Evolutionary conservation across 2,329 filamentous ascomycete species (phyloP).

Genomic region (Scedosporium aurantiacum): DNA sequence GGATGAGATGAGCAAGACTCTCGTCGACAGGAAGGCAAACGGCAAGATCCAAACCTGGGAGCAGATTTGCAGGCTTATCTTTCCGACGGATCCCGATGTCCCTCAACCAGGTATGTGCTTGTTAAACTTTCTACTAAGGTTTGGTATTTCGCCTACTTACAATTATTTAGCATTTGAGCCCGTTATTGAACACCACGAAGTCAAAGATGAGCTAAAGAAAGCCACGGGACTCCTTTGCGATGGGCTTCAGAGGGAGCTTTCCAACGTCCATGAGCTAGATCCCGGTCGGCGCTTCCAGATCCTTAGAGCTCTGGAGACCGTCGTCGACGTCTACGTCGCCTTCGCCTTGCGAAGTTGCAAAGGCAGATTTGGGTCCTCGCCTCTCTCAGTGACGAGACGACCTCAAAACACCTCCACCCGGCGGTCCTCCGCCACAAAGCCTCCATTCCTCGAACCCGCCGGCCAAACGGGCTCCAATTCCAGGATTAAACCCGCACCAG

Average conservation of each 20-base stretch:
- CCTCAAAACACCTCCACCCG: background rate
- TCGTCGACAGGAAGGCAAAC: background rate
- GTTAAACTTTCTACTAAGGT: too few species aligned
- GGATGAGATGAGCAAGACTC: background rate
- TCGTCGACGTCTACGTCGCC: background rate
- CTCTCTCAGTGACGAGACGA: background rate
- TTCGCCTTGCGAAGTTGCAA: background rate
- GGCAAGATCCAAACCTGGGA: conserved; percentile 2
- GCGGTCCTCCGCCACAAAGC: background rate
- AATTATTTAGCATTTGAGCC: background rate
- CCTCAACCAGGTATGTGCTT: background rate
- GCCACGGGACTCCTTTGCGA: background rate
- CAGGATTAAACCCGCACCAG: background rate
- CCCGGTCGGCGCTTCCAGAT: background rate
- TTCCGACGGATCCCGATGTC: background rate
- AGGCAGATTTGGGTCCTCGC: background rate
- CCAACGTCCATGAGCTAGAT: background rate
- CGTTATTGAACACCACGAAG: background rate
- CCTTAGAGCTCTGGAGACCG: background rate
- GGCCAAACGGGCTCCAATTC: background rate
- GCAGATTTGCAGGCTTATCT: background rate
- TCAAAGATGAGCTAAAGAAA: background rate
- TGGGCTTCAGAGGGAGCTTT: background rate
- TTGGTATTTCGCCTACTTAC: too few species aligned
- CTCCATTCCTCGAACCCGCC: background rate